These are phyloP conservation scores for Tylopilus sp. DNA, from an alignment of 1,284 basidiomycete species.

Conservation along the genomic window DNA sequence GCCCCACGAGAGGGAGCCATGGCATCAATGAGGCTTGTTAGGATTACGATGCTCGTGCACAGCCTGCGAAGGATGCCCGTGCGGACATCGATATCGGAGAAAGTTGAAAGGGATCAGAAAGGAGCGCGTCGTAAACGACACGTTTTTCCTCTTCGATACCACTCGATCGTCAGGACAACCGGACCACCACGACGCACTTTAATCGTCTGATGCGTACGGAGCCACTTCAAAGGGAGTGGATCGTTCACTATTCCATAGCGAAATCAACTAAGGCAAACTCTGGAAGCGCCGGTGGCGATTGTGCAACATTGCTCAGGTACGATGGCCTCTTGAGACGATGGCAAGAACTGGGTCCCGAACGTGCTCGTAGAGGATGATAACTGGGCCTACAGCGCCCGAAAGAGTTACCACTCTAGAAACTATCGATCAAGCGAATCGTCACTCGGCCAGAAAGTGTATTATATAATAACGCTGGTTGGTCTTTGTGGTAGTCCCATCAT, in stretches of 20 bases:
- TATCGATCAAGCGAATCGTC: neutral
- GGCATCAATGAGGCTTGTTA: no score
- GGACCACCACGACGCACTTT: neutral
- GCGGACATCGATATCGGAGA: neutral
- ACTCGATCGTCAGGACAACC: neutral
- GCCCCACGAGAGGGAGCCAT: no score
- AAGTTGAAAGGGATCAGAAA: neutral
- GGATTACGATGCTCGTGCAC: no score
- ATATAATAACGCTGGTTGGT: no score
- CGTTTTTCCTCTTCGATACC: neutral
- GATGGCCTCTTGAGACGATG: neutral
- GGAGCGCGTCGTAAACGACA: neutral
- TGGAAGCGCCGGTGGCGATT: neutral
- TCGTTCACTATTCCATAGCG: neutral
- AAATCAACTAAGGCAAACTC: no score
- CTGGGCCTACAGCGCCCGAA: neutral
- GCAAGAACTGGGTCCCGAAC: neutral
- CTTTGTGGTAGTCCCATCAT: slow-evolving; percentile 15
- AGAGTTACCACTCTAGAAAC: neutral
- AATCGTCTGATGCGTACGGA: neutral
- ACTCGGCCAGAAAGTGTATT: neutral
- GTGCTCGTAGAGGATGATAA: neutral
- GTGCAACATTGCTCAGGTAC: neutral
- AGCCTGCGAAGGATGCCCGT: neutral
- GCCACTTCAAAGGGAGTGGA: neutral